A percentile compares a stretch with the other conserved stretches of the same genome.
Conservation (phyloP, 139 green algal genomes). For the Chlamydomonas schloesseri region DNA sequence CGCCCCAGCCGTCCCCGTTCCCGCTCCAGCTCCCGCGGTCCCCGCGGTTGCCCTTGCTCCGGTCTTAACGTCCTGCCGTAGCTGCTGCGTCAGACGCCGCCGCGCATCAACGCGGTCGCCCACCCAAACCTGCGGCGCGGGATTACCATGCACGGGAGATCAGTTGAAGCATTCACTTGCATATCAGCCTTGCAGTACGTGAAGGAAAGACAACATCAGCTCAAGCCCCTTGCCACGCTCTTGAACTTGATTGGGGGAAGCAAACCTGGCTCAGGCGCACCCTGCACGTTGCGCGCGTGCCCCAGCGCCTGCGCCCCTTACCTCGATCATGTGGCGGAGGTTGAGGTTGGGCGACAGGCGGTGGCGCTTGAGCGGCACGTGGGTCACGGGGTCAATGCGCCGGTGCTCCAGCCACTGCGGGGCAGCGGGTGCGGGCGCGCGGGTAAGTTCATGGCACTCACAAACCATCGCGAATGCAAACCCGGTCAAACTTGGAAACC, state of each 20-base stretch:
- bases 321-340: conserved; percentile 62
- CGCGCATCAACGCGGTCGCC: conserved; percentile 33
- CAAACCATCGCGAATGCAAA: too few species aligned
- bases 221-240: too few species aligned
- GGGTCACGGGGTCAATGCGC: conserved; percentile 57
- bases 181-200: too few species aligned
- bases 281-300: too few species aligned
- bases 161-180: too few species aligned
- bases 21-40: background rate
- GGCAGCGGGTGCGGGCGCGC: conserved; percentile 55
- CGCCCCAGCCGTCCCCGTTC: too few species aligned
- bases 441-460: conserved; percentile 57
- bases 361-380: conserved; percentile 51
- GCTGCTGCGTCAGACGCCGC: conserved; percentile 2
- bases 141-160: background rate
- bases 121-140: too few species aligned
- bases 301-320: conserved; percentile 41
- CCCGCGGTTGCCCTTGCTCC: background rate
- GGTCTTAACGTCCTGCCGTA: background rate
- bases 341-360: conserved; percentile 69
- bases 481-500: too few species aligned
- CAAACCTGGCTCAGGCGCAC: too few species aligned
- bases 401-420: conserved; percentile 60
- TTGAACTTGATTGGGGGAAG: too few species aligned
- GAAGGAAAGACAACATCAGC: too few species aligned